Base-by-base conservation (phyloP, 192 early-diverging fungal genomes). In the Spinellus fusiger region DNA sequence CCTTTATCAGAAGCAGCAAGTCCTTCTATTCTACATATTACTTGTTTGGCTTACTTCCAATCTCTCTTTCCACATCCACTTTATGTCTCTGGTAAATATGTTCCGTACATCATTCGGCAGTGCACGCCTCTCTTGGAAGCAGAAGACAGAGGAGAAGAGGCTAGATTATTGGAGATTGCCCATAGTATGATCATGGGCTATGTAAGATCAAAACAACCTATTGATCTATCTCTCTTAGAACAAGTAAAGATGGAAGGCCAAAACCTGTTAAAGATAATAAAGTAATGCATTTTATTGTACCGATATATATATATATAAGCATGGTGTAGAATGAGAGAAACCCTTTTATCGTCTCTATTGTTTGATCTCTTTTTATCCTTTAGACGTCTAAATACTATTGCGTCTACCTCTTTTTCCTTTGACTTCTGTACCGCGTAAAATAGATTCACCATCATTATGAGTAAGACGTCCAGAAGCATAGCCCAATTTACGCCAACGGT, bases 401-500 rank as follows among this genome's bases (percentile, higher is more conserved):
- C 70, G 54, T 56, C 70, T 56, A 28, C 64, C 64, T 27, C 59
- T 38, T 29, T 62, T 66, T 49, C 63, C 70, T 49, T 72, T 72
- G n/a, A 72, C 70, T 61, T 71, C 61, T 50, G 59, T 71, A 9
- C 69, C 69, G 20, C 37, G 44, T 5, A 49, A 54, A 5, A 20
- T 27, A 22, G 32, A 46, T 8, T 71, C 56, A 26, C 29, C 52
- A 35, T 61, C 59, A 0, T n/a, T 34, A 20, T 65, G 23, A 25
- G 55, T 49, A 25, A 78, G 54, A 20, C 78, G 31, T 12, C 77
- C 69, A 23, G 63, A 66, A 18, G 75, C 57, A 34, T 71, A 73
- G 1, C 93, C 90, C 9, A 84, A 85, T 50, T 83, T 81, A 65
- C 81, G 78, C 93, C 94, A 99, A 64, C 83, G 74, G n/a, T 76